A percentile compares a stretch with the other conserved stretches of the same genome.
Evolutionary conservation across 2,329 filamentous ascomycete genomes (phyloP).

Genomic region (Colletotrichum coccodes): DNA sequence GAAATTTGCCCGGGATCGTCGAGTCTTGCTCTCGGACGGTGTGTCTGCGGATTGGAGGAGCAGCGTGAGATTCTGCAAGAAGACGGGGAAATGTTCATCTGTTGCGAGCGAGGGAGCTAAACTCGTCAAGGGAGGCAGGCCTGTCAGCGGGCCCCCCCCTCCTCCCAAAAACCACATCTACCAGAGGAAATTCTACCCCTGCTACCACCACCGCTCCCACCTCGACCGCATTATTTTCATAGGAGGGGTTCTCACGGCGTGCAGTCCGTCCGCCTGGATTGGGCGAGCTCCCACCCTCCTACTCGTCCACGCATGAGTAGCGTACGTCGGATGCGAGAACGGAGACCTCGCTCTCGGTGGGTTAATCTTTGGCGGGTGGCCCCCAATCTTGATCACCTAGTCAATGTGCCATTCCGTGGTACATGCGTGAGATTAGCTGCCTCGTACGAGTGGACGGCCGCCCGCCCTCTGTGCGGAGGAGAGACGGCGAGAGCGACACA

Average conservation of each 20-base stretch:
- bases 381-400: background rate
- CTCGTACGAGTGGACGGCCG: background rate
- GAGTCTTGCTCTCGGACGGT: no score
- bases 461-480: background rate
- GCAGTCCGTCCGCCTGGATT: background rate
- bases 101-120: background rate
- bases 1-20: background rate
- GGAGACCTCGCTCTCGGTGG: background rate
- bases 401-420: no score
- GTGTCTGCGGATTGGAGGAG: background rate
- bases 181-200: background rate
- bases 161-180: background rate
- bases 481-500: background rate
- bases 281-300: background rate
- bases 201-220: no score
- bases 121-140: background rate
- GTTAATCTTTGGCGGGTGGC: background rate
- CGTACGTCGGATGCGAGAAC: no score
- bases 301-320: background rate
- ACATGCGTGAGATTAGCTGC: background rate
- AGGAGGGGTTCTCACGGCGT: background rate
- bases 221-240: background rate
- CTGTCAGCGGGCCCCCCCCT: background rate
- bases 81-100: background rate
- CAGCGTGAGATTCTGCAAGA: constrained; percentile 16